phyloP scores from a whole-genome alignment of 768 basidiomycete genomes.

The Auriscalpium orientale region DNA sequence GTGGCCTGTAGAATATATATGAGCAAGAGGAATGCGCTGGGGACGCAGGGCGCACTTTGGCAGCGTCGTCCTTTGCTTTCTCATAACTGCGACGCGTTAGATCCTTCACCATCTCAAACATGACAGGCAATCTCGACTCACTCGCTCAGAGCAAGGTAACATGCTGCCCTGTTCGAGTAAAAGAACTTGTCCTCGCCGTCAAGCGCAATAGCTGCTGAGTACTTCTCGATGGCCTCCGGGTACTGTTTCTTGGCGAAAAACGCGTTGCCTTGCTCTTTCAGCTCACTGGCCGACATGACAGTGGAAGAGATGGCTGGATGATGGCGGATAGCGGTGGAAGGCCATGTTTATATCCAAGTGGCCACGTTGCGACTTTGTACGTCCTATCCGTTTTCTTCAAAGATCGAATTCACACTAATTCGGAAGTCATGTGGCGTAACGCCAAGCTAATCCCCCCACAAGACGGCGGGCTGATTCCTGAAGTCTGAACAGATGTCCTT shows the following conservation, averaged over 20 bases:
- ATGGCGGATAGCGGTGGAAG: too few species aligned
- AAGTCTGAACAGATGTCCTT: too few species aligned
- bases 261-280: neutral
- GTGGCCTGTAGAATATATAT: neutral
- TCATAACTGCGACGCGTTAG: neutral
- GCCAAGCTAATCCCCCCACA: too few species aligned
- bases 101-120: neutral
- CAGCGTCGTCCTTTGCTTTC: neutral
- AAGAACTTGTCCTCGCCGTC: neutral
- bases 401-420: too few species aligned
- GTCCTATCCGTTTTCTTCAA: too few species aligned
- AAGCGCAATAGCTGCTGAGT: neutral
- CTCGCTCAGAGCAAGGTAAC: neutral
- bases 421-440: too few species aligned
- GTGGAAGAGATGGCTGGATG: too few species aligned
- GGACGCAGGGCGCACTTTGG: neutral
- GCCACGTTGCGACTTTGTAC: too few species aligned
- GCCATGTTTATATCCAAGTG: too few species aligned
- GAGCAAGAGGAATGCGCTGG: too few species aligned
- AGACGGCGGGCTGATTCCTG: too few species aligned
- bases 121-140: neutral
- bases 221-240: neutral
- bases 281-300: neutral
- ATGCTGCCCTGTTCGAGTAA: neutral
- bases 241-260: neutral